These are phyloP conservation scores for Cymodocea nodosa DNA, from an alignment of 116 monocot genomes.

Conservation along the genomic window DNA sequence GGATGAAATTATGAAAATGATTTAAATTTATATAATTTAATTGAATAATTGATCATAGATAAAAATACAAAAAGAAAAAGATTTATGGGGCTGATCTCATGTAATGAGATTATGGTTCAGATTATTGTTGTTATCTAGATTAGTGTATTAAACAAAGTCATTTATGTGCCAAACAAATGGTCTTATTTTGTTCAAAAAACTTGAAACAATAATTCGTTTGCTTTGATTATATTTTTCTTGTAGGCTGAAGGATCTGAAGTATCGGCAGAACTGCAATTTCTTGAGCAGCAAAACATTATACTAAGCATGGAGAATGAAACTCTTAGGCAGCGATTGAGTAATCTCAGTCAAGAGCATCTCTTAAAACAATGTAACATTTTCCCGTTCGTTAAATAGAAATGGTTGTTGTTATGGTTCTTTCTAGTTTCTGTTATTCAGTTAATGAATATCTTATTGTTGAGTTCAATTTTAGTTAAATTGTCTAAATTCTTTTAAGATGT, in stretches of 20 bases:
- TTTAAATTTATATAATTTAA: too few species aligned
- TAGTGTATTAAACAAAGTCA: background rate
- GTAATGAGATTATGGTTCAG: too few species aligned
- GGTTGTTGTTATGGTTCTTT: background rate
- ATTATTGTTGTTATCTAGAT: too few species aligned
- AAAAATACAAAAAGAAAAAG: background rate
- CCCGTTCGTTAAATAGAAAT: background rate
- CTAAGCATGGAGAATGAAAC: constrained; percentile 73
- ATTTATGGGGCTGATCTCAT: too few species aligned
- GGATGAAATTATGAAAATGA: too few species aligned
- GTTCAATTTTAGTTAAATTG: background rate
- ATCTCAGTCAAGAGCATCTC: constrained; percentile 55
- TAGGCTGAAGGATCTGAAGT: constrained; percentile 61
- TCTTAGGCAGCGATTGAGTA: constrained; percentile 59
- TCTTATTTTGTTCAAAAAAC: background rate
- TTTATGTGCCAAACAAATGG: too few species aligned
- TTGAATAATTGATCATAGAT: too few species aligned
- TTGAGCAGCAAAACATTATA: constrained; percentile 66
- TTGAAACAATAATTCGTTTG: background rate
- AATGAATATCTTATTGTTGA: too few species aligned
- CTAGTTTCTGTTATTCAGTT: background rate
- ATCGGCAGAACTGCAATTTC: constrained; percentile 70
- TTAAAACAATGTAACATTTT: constrained; percentile 68
- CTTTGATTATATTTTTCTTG: background rate
- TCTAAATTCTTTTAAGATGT: too few species aligned